Conservation (phyloP, 371 early-diverging fungal genomes). For the Mucor indicus region DNA sequence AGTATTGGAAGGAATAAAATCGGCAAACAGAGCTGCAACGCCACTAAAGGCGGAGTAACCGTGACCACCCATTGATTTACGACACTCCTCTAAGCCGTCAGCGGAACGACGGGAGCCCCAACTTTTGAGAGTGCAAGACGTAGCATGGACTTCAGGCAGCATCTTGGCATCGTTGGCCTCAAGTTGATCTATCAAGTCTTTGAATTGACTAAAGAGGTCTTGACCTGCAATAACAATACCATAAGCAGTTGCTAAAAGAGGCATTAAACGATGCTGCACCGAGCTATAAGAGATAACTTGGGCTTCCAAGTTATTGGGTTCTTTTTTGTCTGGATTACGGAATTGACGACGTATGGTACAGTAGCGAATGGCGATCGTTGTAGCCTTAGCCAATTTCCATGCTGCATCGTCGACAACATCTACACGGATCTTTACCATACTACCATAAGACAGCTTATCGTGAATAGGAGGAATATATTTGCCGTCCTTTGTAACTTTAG, state of each 20-base stretch:
- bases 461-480: slow-evolving; percentile 51
- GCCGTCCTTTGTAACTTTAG: slow-evolving; percentile 66
- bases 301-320: slow-evolving; percentile 38
- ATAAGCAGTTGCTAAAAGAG: slow-evolving; percentile 66
- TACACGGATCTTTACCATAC: slow-evolving; percentile 75
- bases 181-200: slow-evolving; percentile 52
- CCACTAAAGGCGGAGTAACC: slow-evolving; percentile 77
- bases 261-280: slow-evolving; percentile 72
- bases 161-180: slow-evolving; percentile 36
- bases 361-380: slow-evolving; percentile 72
- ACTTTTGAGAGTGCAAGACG: slow-evolving; percentile 76
- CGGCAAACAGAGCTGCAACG: slow-evolving; percentile 63
- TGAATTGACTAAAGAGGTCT: slow-evolving; percentile 49
- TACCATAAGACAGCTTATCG: slow-evolving; percentile 70
- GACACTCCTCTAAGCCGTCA: slow-evolving; percentile 74
- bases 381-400: slow-evolving; percentile 54
- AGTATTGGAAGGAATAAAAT: slow-evolving; percentile 59
- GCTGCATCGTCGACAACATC: slow-evolving; percentile 59
- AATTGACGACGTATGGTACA: slow-evolving; percentile 72
- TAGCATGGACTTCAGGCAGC: slow-evolving; percentile 78
- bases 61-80: slow-evolving; percentile 83
- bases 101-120: slow-evolving; percentile 67
- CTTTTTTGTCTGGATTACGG: slow-evolving; percentile 21
- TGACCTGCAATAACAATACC: slow-evolving; percentile 62
- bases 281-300: slow-evolving; percentile 75